Percentiles rank a stretch among this genome's conserved stretches.
These are phyloP conservation scores for Fomitiporia mediterranea DNA, from an alignment of 1,284 basidiomycete genomes.

Conservation along the genomic window DNA sequence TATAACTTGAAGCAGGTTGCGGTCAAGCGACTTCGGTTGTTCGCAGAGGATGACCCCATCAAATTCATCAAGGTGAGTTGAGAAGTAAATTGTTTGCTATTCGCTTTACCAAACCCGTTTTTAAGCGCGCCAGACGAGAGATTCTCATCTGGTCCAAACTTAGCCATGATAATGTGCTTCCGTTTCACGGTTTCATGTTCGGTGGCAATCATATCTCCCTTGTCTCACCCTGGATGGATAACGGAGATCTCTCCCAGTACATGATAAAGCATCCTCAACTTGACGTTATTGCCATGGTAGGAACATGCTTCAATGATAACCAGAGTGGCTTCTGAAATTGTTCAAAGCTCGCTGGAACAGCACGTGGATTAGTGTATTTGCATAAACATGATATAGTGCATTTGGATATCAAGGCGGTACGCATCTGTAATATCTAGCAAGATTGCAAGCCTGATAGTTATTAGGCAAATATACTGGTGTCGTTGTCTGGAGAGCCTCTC, in stretches of 20 bases:
- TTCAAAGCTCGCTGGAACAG: constrained; percentile 1
- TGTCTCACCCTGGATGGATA: neutral
- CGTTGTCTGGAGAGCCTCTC: neutral
- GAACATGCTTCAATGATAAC: neutral
- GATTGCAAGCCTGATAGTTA: neutral
- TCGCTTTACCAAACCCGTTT: neutral
- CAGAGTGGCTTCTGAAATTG: neutral
- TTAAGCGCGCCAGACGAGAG: no score
- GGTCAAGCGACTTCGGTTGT: neutral
- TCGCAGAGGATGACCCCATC: no score
- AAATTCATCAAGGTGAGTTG: neutral
- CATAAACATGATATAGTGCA: constrained; percentile 7
- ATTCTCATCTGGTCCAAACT: constrained; percentile 7
- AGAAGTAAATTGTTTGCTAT: neutral
- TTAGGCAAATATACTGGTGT: constrained; percentile 11
- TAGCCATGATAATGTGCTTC: neutral
- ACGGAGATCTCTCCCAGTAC: neutral
- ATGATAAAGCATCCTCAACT: neutral
- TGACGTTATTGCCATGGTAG: neutral
- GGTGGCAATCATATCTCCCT: neutral
- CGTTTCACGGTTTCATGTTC: neutral
- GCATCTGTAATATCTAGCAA: neutral
- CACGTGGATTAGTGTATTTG: constrained; percentile 2
- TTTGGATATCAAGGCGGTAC: constrained; percentile 8
- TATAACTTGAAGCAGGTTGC: no score